A percentile compares a stretch with the other conserved stretches of the same genome.
phyloP scores from a whole-genome alignment of 305 asterid species.

The Plantago coronopus region DNA sequence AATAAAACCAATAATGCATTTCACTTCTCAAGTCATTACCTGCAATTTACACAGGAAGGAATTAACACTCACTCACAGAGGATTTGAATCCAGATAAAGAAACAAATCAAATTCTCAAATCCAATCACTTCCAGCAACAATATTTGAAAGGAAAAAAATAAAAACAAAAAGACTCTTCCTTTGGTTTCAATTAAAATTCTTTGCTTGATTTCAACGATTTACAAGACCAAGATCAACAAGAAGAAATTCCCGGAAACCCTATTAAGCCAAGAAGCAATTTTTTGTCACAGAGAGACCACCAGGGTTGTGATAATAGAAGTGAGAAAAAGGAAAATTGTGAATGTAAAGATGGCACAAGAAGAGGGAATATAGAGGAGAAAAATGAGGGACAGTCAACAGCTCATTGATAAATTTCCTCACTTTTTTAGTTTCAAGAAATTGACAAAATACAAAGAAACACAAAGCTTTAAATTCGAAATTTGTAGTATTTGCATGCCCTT shows the following conservation, averaged over 20 bases:
- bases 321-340: slow-evolving; percentile 4
- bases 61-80: not conserved
- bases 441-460: slow-evolving; percentile 11
- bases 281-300: too few relatives aligned
- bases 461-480: slow-evolving; percentile 13
- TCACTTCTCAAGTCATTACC: not conserved
- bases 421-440: not conserved
- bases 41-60: not conserved
- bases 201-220: not conserved
- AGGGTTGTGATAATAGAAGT: not conserved
- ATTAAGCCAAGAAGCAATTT: not conserved
- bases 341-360: slow-evolving; percentile 27
- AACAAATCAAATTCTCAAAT: not conserved
- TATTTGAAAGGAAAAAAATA: not conserved
- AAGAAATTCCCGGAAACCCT: not conserved
- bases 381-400: slow-evolving; percentile 34
- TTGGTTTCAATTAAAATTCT: too few relatives aligned
- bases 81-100: not conserved
- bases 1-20: not conserved
- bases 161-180: too few relatives aligned
- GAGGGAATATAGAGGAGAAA: slow-evolving; percentile 36
- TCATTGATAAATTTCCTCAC: slow-evolving; percentile 23
- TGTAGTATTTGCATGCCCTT: slow-evolving; percentile 15
- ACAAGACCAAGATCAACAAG: not conserved
- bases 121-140: not conserved